phyloP scores from a whole-genome alignment of 2,329 filamentous ascomycete genomes.

The Beauveria asiatica region DNA sequence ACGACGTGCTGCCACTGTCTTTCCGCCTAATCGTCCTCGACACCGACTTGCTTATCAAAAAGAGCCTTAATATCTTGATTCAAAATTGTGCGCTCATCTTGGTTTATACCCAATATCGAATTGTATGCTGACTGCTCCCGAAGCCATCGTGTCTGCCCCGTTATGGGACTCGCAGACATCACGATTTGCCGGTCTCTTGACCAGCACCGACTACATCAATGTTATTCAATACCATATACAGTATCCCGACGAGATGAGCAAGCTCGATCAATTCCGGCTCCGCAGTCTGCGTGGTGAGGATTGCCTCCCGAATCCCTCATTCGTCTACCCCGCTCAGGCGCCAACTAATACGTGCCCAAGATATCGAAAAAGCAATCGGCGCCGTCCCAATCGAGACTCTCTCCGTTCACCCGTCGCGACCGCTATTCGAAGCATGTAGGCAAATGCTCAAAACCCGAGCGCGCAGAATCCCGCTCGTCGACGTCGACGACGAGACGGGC shows the following conservation, averaged over 20 bases:
- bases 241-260: conserved; percentile 79
- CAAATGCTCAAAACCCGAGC: conserved; percentile 92
- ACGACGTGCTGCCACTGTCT: conserved; percentile 92
- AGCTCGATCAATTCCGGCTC: conserved; percentile 88
- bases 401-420: conserved; percentile 84
- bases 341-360: conserved; percentile 34
- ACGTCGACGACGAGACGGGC: conserved; percentile 87
- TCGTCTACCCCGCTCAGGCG: background rate
- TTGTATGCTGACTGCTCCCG: conserved; percentile 13
- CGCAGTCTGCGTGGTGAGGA: conserved; percentile 77
- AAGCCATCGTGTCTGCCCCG: conserved; percentile 94
- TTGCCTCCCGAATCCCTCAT: background rate
- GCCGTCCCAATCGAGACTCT: conserved; percentile 88
- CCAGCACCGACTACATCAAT: conserved; percentile 96
- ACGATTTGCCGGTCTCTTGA: conserved; percentile 87
- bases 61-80: conserved; percentile 88
- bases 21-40: conserved; percentile 95
- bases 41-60: conserved; percentile 89
- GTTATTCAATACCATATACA: conserved; percentile 99
- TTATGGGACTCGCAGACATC: conserved; percentile 93
- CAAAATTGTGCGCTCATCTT: conserved; percentile 66
- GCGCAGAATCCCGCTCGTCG: conserved; percentile 85
- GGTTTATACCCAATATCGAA: background rate
- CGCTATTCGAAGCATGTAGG: conserved; percentile 90
- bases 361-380: conserved; percentile 90